Base-by-base conservation (phyloP, 768 basidiomycete genomes). In the Tricholoma furcatifolium region DNA sequence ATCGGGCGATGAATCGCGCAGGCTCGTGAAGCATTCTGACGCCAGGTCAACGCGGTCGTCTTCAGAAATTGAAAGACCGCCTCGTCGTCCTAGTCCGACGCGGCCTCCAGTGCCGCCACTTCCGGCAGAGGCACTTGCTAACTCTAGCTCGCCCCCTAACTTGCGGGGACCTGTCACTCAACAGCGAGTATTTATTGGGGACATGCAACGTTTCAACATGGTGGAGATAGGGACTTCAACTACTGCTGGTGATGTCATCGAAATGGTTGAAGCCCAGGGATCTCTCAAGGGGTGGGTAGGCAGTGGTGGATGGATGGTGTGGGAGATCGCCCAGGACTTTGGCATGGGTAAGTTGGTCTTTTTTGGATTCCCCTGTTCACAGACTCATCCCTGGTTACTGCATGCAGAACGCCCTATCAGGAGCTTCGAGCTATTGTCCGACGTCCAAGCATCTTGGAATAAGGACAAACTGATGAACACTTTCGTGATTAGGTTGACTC, bases 381-480 rank as follows among this genome's bases (percentile, higher is more conserved):
- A 53, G 27, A 21, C 36, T 50, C 63, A 43, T 24, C 55, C 55
- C 43, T 54, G 18, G 46, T 54, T 55, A 35, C 14, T 31, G 32
- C 32, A 47, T 60, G 12, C 63, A 94, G 96, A 99, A 68, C 87
- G 96, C 1, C 94, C 94, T 14, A 75, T 98, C 32, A 75, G 97
- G 50, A 84, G 84, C 65, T 99, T 86, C 62, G 96, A 99, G 66
- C 70, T 86, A n/a, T 65, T 97, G 1, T 70, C 79, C 6, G 88
- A 91, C 52, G 79, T 98, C 27, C 81, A 87, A 57, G 81, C 84
- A 17, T 88, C 92, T 3, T 99, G 96, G 95, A 87, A 93, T 68
- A 85, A 84, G 64, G 84, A 90, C 58, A 88, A 87, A 60, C 75
- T 82, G 53, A 74, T 89, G 60, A 96, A 95, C 61, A 78, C 82